Conservation (phyloP, 768 basidiomycete species). For the Amanita thiersii region DNA sequence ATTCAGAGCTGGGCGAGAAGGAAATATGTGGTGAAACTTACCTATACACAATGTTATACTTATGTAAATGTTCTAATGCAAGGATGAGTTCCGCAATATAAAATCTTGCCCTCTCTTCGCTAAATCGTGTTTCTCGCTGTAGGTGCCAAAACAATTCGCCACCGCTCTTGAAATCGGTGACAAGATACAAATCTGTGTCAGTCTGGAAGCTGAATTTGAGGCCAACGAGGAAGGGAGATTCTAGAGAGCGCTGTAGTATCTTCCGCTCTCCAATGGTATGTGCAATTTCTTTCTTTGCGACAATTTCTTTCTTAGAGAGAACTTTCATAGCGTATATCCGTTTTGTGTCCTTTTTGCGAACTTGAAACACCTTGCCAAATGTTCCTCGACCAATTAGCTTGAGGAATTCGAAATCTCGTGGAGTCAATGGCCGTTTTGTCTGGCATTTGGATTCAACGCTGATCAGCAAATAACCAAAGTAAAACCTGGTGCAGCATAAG, state of each 20-base stretch:
- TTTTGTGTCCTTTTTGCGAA: constrained; percentile 95
- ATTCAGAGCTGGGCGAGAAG: constrained; percentile 2
- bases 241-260: constrained; percentile 88
- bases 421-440: constrained; percentile 84
- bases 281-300: constrained; percentile 98
- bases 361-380: constrained; percentile 98
- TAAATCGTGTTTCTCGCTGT: constrained; percentile 91
- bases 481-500: constrained; percentile 15
- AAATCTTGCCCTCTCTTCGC: constrained; percentile 89
- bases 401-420: constrained; percentile 96
- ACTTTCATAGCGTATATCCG: constrained; percentile 99
- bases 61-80: constrained; percentile 95
- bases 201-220: constrained; percentile 99
- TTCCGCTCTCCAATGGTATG: constrained; percentile 99
- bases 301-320: constrained; percentile 96
- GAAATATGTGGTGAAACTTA: constrained; percentile 25
- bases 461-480: constrained; percentile 9
- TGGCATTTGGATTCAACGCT: constrained; percentile 21
- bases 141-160: constrained; percentile 99
- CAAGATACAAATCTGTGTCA: constrained; percentile 87
- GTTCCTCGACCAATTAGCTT: constrained; percentile 98
- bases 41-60: constrained; percentile 94
- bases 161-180: constrained; percentile 98
- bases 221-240: constrained; percentile 95
- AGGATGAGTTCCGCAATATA: constrained; percentile 95